Percentiles rank a stretch among this genome's conserved stretches.
These are phyloP conservation scores for Stromatinia cepivora DNA, from an alignment of 2,329 filamentous ascomycete species.

Conservation along the genomic window DNA sequence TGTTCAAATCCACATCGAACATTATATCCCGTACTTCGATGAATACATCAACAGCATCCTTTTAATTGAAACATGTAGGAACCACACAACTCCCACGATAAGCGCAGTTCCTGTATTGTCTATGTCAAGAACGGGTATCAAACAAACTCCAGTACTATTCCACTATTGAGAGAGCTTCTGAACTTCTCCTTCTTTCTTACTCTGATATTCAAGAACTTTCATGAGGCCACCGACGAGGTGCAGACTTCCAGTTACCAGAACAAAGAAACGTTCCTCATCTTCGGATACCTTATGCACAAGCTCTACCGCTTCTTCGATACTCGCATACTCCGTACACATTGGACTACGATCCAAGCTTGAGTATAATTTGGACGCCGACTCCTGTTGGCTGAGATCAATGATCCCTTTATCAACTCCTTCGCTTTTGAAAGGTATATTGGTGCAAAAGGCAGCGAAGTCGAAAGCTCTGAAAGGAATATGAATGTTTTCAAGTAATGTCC, in stretches of 20 bases:
- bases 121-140: neutral
- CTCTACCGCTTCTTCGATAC: conserved; percentile 68
- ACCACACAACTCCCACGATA: neutral
- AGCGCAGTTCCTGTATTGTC: neutral
- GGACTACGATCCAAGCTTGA: conserved; percentile 51
- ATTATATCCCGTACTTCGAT: neutral
- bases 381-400: conserved; percentile 63
- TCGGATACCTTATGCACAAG: conserved; percentile 43
- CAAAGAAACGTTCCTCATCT: conserved; percentile 51
- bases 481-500: neutral
- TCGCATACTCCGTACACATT: conserved; percentile 57
- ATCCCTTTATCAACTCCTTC: conserved; percentile 36
- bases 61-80: neutral
- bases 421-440: conserved; percentile 64
- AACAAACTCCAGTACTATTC: conserved; percentile 6
- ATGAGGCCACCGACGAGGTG: conserved; percentile 80
- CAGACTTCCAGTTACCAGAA: conserved; percentile 79
- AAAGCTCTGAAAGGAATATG: conserved; percentile 52
- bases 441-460: conserved; percentile 75
- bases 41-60: neutral
- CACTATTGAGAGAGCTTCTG: neutral
- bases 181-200: conserved; percentile 77
- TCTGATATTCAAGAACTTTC: conserved; percentile 56
- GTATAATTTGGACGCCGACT: conserved; percentile 63
- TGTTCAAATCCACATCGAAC: neutral